Base-by-base conservation (phyloP, 129 eudicot genomes). In the Scalesia atractyloides region DNA sequence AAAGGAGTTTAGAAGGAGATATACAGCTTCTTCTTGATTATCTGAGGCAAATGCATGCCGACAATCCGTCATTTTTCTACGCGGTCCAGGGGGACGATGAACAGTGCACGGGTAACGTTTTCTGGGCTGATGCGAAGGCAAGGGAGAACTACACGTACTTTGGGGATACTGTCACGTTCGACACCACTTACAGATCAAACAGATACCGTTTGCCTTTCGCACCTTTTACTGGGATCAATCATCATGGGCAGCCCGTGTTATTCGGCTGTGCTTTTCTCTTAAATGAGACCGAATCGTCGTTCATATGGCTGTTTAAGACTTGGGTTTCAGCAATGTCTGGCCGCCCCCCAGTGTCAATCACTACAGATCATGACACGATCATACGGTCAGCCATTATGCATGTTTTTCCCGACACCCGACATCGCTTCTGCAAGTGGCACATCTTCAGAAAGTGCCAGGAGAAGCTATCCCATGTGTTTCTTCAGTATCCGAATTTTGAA, bases 401-500 rank as follows among this genome's bases (percentile, higher is more conserved):
- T 72, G 87, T 85, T 37, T 87, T 87, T 64, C 94, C 94, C 0
- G 72, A 70, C 66, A 76, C 86, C 39, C 87, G 87, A 9, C 89
- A 82, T 66, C 89, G 94, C 18, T 87, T 85, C 81, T 84, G 94
- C 73, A 87, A 84, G 68, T 82, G 90, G 94, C 86, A 86, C 79
- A 87, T 87, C 54, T 85, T 87, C 41, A 82, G 79, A 22, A 86
- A 87, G 77, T 85, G 87, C 10, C 86, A 80, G 66, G 85, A 80
- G 48, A 83, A 85, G 65, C 69, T 87, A 80, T 82, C 86, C 59
- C 84, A 82, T 69, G 77, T 87, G 57, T 87, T 79, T 49, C 84
- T 80, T 20, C 59, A 84, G 73, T 82, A 85, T 64, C 94, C 90
- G 2, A 74, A 61, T 73, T 87, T 85, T 39, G 94, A 87, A 68